Conservation (phyloP, 352 stramenopile species). For the Globisporangium orthogonon region DNA sequence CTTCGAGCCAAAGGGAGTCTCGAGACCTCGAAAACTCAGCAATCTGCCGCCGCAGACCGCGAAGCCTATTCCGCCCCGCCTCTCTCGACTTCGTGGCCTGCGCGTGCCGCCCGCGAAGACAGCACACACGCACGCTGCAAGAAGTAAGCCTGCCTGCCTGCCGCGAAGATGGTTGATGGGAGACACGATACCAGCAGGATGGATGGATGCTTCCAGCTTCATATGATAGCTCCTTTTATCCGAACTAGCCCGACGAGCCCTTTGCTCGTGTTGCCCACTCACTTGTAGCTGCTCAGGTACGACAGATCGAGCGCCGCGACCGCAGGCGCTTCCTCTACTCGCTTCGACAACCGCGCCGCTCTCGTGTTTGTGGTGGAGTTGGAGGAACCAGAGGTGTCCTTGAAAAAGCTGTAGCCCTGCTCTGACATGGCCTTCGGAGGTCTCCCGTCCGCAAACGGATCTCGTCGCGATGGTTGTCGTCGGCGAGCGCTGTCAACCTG, state of each 20-base stretch:
- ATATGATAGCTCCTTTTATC: not conserved
- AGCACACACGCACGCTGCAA: not conserved
- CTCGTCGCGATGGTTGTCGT: not conserved
- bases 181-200: too few relatives aligned
- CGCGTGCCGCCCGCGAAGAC: not conserved
- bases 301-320: conserved; percentile 12
- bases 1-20: too few relatives aligned
- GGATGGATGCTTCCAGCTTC: too few relatives aligned
- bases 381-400: not conserved
- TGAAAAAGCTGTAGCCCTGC: conserved; percentile 6
- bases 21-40: not conserved
- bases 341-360: not conserved
- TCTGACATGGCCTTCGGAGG: conserved; percentile 9
- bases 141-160: not conserved
- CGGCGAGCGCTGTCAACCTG: not conserved
- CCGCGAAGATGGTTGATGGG: too few relatives aligned
- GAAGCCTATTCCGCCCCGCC: not conserved
- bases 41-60: not conserved
- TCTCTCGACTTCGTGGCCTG: not conserved
- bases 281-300: conserved; percentile 22
- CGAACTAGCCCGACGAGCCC: not conserved
- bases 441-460: conserved; percentile 4
- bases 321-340: not conserved
- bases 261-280: not conserved
- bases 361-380: not conserved